These are phyloP conservation scores for Cicer arietinum DNA, from an alignment of 306 rosid species.

Conservation along the genomic window DNA sequence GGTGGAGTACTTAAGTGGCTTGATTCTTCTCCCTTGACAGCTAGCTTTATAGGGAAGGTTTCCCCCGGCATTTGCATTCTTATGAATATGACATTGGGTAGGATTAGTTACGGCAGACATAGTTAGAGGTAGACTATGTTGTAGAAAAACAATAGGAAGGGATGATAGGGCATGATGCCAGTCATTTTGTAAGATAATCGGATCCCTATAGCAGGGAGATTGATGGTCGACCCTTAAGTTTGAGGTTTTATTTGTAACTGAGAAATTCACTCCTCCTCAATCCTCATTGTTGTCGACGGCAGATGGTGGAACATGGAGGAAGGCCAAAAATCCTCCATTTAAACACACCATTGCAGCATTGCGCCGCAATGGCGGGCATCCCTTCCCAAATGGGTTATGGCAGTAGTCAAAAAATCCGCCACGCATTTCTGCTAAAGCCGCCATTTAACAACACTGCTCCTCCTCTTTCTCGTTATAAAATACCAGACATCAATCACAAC, in stretches of 20 bases:
- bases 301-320: no score
- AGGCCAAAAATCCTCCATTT: no score
- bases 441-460: no score
- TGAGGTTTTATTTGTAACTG: not conserved
- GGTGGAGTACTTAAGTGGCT: not conserved
- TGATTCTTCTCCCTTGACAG: not conserved
- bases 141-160: not conserved
- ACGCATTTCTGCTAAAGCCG: no score
- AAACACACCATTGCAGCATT: no score
- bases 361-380: no score
- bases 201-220: not conserved
- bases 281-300: no score
- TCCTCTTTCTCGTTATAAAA: conserved; percentile 16
- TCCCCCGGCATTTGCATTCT: not conserved
- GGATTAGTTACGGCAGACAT: not conserved
- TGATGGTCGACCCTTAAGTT: not conserved
- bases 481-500: not conserved
- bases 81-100: not conserved
- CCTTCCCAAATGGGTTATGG: no score
- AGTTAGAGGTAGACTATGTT: not conserved
- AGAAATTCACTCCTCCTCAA: not conserved
- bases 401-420: no score
- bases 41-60: not conserved
- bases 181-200: not conserved
- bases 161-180: not conserved